A percentile compares a stretch with the other conserved stretches of the same genome.
Conservation (phyloP, 176 grass and related monocot genomes). For the Oryza glumipatula region DNA sequence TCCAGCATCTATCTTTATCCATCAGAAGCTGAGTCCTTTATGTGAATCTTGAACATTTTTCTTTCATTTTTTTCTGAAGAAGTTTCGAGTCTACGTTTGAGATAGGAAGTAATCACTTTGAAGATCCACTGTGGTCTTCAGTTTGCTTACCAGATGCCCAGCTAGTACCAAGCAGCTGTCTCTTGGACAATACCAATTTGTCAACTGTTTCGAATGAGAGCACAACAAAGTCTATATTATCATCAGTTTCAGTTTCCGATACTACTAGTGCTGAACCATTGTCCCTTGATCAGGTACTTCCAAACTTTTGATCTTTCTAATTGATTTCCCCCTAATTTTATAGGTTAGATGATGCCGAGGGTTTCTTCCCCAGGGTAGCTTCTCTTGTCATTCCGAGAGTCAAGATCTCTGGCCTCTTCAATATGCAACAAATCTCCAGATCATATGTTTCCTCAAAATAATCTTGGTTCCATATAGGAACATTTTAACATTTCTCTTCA, state of each 20-base stretch:
- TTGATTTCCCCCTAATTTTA: not conserved
- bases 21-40: not conserved
- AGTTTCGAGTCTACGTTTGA: constrained; percentile 43
- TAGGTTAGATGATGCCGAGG: constrained; percentile 33
- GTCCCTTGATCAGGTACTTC: constrained; percentile 32
- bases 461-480: not conserved
- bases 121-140: constrained; percentile 47
- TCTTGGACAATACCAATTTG: not conserved
- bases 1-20: not conserved
- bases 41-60: not conserved
- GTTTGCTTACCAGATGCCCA: constrained; percentile 39
- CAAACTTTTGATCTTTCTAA: not conserved
- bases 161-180: constrained; percentile 30
- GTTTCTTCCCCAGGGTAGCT: constrained; percentile 6
- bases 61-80: constrained; percentile 44
- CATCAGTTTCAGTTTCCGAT: constrained; percentile 26
- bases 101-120: constrained; percentile 43
- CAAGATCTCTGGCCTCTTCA: constrained; percentile 3
- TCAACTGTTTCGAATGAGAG: constrained; percentile 1
- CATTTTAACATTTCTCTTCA: not conserved
- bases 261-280: not conserved
- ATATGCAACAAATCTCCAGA: not conserved
- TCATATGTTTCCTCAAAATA: not conserved
- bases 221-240: not conserved
- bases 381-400: constrained; percentile 16